phyloP scores from a whole-genome alignment of 225 moss, liverwort and hornwort species.

The Polytrichum formosum region DNA sequence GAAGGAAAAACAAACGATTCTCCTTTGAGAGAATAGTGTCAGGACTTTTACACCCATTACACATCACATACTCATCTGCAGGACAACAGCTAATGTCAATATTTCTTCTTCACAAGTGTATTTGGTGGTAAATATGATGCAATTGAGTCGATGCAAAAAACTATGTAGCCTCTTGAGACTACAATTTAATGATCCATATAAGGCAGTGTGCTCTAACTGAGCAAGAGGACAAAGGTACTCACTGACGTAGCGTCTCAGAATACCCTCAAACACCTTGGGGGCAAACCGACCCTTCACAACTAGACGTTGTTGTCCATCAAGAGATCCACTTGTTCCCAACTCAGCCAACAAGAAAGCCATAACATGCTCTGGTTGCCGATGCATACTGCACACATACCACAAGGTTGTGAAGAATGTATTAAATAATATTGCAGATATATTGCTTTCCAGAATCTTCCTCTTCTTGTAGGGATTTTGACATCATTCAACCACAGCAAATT shows the following conservation, averaged over 20 bases:
- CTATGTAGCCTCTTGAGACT: no score
- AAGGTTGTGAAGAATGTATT: neutral
- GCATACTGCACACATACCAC: conserved; percentile 55
- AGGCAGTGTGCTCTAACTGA: no score
- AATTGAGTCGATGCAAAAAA: no score
- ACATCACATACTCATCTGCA: conserved; percentile 98
- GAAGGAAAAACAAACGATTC: conserved; percentile 92
- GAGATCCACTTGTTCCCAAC: conserved; percentile 86
- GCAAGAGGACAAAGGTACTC: conserved; percentile 26
- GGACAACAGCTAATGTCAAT: neutral
- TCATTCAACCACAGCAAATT: no score
- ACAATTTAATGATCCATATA: no score
- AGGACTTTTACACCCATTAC: conserved; percentile 96
- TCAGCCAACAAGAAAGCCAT: conserved; percentile 89
- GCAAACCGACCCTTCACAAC: conserved; percentile 91
- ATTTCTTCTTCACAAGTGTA: no score
- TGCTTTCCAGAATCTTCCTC: no score
- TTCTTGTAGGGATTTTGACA: no score
- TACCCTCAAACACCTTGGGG: conserved; percentile 91
- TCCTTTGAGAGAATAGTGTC: conserved; percentile 89
- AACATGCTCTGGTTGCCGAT: conserved; percentile 88
- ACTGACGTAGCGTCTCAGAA: conserved; percentile 88
- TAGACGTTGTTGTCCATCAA: conserved; percentile 88
- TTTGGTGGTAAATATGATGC: no score
- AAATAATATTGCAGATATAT: no score